Base-by-base conservation (phyloP, 192 early-diverging fungal species). In the Podila minutissima region DNA sequence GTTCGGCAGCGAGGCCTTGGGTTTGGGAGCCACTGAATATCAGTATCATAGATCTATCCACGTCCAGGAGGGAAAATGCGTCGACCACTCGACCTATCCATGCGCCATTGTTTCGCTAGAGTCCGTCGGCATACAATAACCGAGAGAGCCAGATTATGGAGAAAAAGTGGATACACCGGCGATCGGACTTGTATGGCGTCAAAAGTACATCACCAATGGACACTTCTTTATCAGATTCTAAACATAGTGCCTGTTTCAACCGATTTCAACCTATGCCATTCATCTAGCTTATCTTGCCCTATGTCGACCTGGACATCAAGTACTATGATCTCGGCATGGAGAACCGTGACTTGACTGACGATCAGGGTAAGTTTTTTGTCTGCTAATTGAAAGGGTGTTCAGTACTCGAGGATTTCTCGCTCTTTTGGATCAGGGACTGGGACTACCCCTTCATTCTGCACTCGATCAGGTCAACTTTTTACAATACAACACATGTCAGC, bases 321-420 rank as follows among this genome's bases (percentile, higher is more conserved):
- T 98, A 94, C 91, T 98, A 92, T 75, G 97, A 98, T 82, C 87
- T 98, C 69, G 94, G 95, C 68, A 93, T 98, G 87, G 94, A 97
- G 86, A 87, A 94, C 88, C 93, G 97, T 87, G 96, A 97, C 87
- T 71, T 91, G 78, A 87, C 86, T 48, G 66, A 87, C 57, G 86
- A 87, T 64, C 82, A 87, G 82, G 77, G 77, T 81, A 69, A 67
- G 66, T 26, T 35, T 26, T 24, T 19, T 53, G 19, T 17, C 1
- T 53, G 17, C 20, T 5, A 12, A 24, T 46, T 4, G 41, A 46
- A 46, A 13, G 35, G 6, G 4, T 46, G 41, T 17, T 17, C 41
- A 17, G 15, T 46, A 15, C 13, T 46, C 13, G 15, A 46, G 41
- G 13, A 46, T 4, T 15, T 46, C 15, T 15, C 13, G 3, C 13